A percentile compares a stretch with the other conserved stretches of the same genome.
Evolutionary conservation across 2,329 filamentous ascomycete genomes (phyloP).

Genomic region (Diaporthe amygdali): DNA sequence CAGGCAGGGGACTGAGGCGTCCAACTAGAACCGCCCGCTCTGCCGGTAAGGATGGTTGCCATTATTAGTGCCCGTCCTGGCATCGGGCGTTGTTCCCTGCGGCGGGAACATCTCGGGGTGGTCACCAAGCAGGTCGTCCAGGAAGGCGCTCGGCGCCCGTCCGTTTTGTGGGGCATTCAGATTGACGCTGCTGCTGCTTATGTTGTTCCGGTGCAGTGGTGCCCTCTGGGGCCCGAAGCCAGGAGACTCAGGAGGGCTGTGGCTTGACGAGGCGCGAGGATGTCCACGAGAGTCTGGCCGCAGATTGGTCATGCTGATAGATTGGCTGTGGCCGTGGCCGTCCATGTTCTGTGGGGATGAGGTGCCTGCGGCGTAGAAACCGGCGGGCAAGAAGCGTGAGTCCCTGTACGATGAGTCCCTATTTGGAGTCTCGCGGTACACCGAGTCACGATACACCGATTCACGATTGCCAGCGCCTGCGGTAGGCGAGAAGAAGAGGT

Average conservation of each 20-base stretch:
- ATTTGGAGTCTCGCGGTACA: conserved; percentile 14
- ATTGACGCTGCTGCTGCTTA: conserved; percentile 71
- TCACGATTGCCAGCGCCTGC: conserved; percentile 59
- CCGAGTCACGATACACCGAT: conserved; percentile 12
- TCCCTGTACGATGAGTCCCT: conserved; percentile 58
- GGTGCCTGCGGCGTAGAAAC: conserved; percentile 82
- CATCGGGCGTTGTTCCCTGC: conserved; percentile 28
- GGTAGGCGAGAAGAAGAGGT: conserved; percentile 95
- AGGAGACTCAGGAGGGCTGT: conserved; percentile 71
- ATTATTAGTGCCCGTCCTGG: conserved; percentile 33
- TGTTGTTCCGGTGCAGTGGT: conserved; percentile 40
- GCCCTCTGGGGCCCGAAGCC: conserved; percentile 51
- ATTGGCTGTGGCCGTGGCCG: conserved; percentile 52
- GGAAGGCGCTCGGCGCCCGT: conserved; percentile 83
- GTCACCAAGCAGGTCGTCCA: conserved; percentile 88
- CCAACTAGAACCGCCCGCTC: conserved; percentile 28
- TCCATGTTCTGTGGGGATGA: conserved; percentile 59
- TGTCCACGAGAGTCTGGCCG: conserved; percentile 63
- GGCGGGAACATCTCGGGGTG: conserved; percentile 62
- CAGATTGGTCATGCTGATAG: conserved; percentile 67
- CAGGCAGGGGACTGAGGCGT: conserved; percentile 12
- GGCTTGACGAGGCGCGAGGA: conserved; percentile 47
- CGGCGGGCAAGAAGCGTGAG: conserved; percentile 85
- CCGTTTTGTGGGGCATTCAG: conserved; percentile 69
- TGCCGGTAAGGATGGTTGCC: conserved; percentile 25